These are phyloP conservation scores for Arbutus unedo DNA, from an alignment of 148 eudicot genomes.

Conservation along the genomic window DNA sequence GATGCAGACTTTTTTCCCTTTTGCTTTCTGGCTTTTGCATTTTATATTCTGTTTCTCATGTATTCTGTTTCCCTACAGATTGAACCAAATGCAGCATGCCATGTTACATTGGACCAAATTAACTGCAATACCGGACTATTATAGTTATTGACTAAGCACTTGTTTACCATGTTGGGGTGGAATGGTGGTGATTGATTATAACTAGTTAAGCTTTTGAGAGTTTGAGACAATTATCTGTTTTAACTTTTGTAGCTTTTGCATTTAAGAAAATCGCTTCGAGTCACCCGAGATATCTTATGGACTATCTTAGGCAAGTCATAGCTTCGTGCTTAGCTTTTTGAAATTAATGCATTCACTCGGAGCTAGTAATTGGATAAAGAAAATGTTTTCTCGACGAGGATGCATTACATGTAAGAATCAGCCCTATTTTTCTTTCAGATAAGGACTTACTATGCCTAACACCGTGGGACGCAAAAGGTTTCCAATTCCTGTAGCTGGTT, in stretches of 20 bases:
- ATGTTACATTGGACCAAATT: slow-evolving; percentile 1
- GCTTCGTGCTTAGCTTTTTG: no score
- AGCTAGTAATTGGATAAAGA: not conserved
- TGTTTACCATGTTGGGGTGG: not conserved
- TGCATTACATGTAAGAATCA: not conserved
- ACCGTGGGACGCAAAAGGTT: not conserved
- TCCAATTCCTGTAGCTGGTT: not conserved
- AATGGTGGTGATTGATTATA: not conserved
- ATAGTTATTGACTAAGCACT: not conserved
- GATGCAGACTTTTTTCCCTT: not conserved
- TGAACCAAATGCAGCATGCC: not conserved
- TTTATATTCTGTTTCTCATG: not conserved
- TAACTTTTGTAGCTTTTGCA: not conserved
- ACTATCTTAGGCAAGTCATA: not conserved
- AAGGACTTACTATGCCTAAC: not conserved
- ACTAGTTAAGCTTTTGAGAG: not conserved
- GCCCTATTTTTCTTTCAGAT: not conserved
- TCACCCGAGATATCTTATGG: not conserved
- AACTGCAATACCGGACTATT: not conserved
- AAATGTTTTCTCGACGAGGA: not conserved
- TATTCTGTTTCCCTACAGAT: no score
- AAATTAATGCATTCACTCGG: not conserved
- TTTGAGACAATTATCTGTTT: not conserved
- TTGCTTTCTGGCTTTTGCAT: no score
- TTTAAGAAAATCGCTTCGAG: not conserved